phyloP scores from a whole-genome alignment of 2,329 filamentous ascomycete species.

The Xylariaceae sp. region DNA sequence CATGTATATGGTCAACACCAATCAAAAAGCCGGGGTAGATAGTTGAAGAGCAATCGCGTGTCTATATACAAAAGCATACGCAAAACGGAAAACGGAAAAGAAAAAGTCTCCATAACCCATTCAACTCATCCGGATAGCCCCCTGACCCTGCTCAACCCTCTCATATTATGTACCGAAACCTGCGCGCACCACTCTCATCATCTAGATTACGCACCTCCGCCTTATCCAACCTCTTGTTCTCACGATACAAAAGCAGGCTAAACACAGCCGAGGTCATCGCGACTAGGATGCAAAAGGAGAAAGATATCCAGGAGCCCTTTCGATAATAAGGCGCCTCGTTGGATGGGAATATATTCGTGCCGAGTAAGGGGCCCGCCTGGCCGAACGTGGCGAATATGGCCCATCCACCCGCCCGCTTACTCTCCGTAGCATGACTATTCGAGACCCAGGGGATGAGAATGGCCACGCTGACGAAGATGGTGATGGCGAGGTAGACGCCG shows the following conservation, averaged over 20 bases:
- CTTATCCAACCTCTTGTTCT: constrained; percentile 15
- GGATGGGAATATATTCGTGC: constrained; percentile 32
- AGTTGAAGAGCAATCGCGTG: too few relatives aligned
- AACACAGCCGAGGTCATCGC: constrained; percentile 15
- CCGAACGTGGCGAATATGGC: constrained; percentile 36
- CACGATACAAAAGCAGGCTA: constrained; percentile 12
- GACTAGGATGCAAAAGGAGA: constrained; percentile 26
- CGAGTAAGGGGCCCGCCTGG: constrained; percentile 30
- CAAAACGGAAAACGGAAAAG: too few relatives aligned
- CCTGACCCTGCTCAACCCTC: neutral
- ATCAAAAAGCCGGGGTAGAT: too few relatives aligned
- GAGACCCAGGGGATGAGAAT: constrained; percentile 34
- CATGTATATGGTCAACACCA: too few relatives aligned
- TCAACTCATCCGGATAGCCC: neutral
- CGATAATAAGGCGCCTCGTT: constrained; percentile 32
- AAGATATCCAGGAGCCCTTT: constrained; percentile 35
- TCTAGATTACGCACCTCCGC: neutral
- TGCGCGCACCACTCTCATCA: neutral
- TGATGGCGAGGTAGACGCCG: constrained; percentile 35
- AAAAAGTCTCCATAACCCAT: too few relatives aligned
- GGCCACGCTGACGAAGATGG: constrained; percentile 34
- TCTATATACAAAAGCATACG: too few relatives aligned
- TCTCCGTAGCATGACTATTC: constrained; percentile 35
- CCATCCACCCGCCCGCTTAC: constrained; percentile 33
- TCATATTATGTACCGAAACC: constrained; percentile 19